phyloP scores from a whole-genome alignment of 768 basidiomycete species.

The Macrocybe gigantea region DNA sequence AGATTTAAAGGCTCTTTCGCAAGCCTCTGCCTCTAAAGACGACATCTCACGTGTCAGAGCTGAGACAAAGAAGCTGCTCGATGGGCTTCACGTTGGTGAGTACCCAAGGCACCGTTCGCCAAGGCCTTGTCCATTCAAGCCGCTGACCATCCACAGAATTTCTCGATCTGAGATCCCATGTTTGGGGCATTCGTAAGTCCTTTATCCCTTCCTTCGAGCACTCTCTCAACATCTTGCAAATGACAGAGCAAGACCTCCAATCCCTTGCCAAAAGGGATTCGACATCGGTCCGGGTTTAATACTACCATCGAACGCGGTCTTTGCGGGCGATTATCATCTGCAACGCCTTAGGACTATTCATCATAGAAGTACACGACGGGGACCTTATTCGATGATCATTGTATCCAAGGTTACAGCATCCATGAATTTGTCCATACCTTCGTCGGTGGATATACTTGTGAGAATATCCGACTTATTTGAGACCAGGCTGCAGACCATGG shows the following conservation, averaged over 20 bases:
- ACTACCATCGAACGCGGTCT: not conserved
- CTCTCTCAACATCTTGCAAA: conserved; percentile 4
- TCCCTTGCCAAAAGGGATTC: conserved; percentile 63
- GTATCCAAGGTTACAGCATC: no score
- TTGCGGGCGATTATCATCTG: no score
- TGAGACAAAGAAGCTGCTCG: conserved; percentile 85
- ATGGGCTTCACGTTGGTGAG: conserved; percentile 75
- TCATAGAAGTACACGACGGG: not conserved
- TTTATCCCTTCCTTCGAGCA: not conserved
- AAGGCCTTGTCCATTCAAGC: not conserved
- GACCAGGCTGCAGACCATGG: not conserved
- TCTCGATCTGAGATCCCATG: conserved; percentile 72
- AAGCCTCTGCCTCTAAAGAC: conserved; percentile 67
- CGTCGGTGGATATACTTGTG: no score
- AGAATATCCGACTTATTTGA: not conserved
- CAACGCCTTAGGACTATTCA: no score
- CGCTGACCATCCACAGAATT: conserved; percentile 49
- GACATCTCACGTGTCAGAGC: conserved; percentile 70
- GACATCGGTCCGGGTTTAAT: conserved; percentile 51
- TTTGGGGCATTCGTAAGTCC: conserved; percentile 83
- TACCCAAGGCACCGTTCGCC: conserved; percentile 3
- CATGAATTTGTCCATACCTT: no score
- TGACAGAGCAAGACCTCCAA: conserved; percentile 75
- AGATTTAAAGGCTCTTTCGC: conserved; percentile 71
- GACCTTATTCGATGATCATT: no score